A percentile compares a stretch with the other conserved stretches of the same genome.
Conservation (phyloP, 345 rosid genomes). For the Eucalyptus erythrocorys region DNA sequence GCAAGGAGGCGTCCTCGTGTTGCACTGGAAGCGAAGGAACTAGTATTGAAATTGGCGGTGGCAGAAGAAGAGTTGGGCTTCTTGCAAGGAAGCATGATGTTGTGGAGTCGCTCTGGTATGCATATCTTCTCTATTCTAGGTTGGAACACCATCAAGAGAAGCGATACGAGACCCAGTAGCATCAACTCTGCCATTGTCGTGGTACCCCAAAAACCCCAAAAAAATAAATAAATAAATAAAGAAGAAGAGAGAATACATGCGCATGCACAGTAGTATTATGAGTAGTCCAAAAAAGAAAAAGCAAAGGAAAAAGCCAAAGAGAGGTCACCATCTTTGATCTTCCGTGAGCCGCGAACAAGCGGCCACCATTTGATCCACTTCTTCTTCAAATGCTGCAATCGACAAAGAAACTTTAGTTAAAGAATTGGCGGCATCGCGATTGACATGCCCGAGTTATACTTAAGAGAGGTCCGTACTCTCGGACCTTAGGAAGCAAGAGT, state of each 20-base stretch:
- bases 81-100: constrained; percentile 45
- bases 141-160: constrained; percentile 57
- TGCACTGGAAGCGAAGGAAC: background rate
- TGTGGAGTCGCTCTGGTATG: constrained; percentile 25
- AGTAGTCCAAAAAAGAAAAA: background rate
- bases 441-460: background rate
- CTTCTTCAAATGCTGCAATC: constrained; percentile 28
- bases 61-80: background rate
- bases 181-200: constrained; percentile 51
- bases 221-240: no score
- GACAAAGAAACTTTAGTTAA: background rate
- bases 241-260: background rate
- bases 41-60: constrained; percentile 20
- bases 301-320: background rate
- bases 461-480: background rate
- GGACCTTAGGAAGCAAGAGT: no score
- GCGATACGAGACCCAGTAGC: constrained; percentile 77
- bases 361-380: constrained; percentile 31
- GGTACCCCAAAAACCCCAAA: background rate
- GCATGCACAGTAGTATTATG: background rate
- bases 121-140: constrained; percentile 32
- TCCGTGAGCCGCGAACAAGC: constrained; percentile 56
- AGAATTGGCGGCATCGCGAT: background rate
- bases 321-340: constrained; percentile 67
- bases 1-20: constrained; percentile 36